phyloP scores from a whole-genome alignment of 1,139 yeast species.

The Suhomyces wounanorum region DNA sequence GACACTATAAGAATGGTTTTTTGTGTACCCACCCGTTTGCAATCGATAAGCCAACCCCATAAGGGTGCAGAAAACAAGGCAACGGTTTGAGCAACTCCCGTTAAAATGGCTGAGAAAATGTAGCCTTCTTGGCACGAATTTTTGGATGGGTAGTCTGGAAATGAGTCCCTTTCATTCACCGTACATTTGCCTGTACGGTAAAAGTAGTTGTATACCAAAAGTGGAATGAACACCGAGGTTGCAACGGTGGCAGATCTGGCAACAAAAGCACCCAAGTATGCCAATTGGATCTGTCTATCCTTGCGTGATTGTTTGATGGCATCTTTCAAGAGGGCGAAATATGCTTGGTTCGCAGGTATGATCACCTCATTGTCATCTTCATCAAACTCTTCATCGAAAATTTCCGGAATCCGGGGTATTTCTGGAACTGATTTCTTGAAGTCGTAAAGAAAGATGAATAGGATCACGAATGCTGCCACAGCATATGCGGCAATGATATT shows the following conservation, averaged over 20 bases:
- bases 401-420: conserved; percentile 10
- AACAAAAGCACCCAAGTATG: conserved; percentile 64
- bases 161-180: conserved; percentile 16
- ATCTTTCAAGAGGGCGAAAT: conserved; percentile 6
- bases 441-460: conserved; percentile 52
- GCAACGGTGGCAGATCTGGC: conserved; percentile 66
- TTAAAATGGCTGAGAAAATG: conserved; percentile 62
- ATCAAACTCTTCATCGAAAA: conserved; percentile 15
- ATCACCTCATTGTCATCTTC: conserved; percentile 14
- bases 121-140: conserved; percentile 63
- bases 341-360: conserved; percentile 8
- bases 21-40: conserved; percentile 39
- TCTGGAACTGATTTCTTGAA: conserved; percentile 15
- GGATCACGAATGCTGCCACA: conserved; percentile 35
- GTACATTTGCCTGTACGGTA: conserved; percentile 51
- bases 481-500: conserved; percentile 49
- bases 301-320: conserved; percentile 15
- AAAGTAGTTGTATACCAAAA: conserved; percentile 61
- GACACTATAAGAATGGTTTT: conserved; percentile 25
- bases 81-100: conserved; percentile 64
- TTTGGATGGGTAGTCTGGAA: conserved; percentile 26
- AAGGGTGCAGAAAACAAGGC: conserved; percentile 62
- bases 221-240: conserved; percentile 63
- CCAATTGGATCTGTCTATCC: conserved; percentile 43
- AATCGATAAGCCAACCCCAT: conserved; percentile 61